Base-by-base conservation (phyloP, 192 early-diverging fungal genomes). In the Funneliformis geosporum region DNA sequence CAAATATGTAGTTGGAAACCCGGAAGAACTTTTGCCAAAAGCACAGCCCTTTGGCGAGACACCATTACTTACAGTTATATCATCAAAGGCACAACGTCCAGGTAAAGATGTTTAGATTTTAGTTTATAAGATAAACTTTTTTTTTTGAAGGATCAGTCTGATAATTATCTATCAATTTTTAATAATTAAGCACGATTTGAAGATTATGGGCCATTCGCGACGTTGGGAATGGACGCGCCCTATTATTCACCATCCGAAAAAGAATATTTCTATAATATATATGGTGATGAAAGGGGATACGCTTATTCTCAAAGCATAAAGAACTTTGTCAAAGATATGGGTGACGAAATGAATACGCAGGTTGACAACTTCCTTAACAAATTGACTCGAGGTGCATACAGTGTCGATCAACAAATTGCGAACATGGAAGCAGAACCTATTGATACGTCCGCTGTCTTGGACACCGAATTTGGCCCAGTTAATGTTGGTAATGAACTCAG, bases 221-320 rank as follows among this genome's bases (percentile, higher is more conserved):
- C 77, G 14, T 59, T 83, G 12, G 80, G 77, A 7, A 23, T 74
- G 12, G 73, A 74, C 0, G 46, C 73, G 10, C 73, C 73, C 5
- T 60, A 43, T 60, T 60, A 55, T 11, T 43, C 73, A 18, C 77
- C 76, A 8, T 60, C 80, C 5, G 72, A 74, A 27, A 55, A 76
- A 25, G 69, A 81, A 5, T 68, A n/a, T 11, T 60, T 38, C 4
- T 66, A 70, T 27, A 75, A 68, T 11, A 83, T 86, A 23, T 93
- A 86, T 81, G 91, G 90, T n/a, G 89, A 90, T 50, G 85, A 86
- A 27, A 81, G 79, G 6, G 90, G 89, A 0, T 87, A 92, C 80
- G 88, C 91, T 1, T 91, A 92, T 75, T 81, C 89, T 46, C 75
- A 81, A 16, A 92, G 91, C 74, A 68, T 92, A 14, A 84, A 82